Base-by-base conservation (phyloP, 2,329 filamentous ascomycete genomes). In the Capronia coronata region DNA sequence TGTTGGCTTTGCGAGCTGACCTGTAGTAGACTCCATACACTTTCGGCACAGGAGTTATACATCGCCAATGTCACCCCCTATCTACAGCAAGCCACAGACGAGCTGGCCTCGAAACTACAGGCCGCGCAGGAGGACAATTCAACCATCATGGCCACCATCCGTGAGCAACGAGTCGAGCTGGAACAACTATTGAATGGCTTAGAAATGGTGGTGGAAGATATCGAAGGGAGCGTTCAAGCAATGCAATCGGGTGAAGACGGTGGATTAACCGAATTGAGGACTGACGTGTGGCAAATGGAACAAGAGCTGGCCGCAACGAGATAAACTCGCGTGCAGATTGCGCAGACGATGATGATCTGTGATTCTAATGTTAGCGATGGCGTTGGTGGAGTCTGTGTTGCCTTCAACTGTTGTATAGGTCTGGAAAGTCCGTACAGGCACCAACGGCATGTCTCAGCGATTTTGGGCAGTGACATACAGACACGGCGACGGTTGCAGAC, bases 21-120 rank as follows among this genome's bases (percentile, higher is more conserved):
- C 22, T 14, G 30, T 43, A 35, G 23, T 42, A 54, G 78, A 27
- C 76, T 78, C 14, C 80, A 83, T 64, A 79, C 74, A 0, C 67
- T 82, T 16, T 71, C 76, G 0, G 76, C 79, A 1, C 67, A 74
- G 22, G 72, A 76, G 41, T 68, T 83, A 9, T 77, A 79, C 53
- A 68, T 73, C 14, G 77, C 79, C n/a, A 78, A 82, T 63, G 65
- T 83, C 2, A 71, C 72, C 43, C 78, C 79, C 0, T 77, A 77
- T 50, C 66, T 83, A 43, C 66, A 71, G 37, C 67, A 74, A 55
- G 73, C 75, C 42, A 70, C 75, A 18, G 62, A 65, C n/a, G 64
- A 71, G 2, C 67, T 83, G 51, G 69, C 73, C 46, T 56, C 63
- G n/a, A 72, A 73, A 49, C 66, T 83, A 29, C 66, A 72, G 44